A percentile compares a stretch with the other conserved stretches of the same genome.
Evolutionary conservation across 179 eudicot genomes (phyloP).

Genomic region (Beta lomatogona): DNA sequence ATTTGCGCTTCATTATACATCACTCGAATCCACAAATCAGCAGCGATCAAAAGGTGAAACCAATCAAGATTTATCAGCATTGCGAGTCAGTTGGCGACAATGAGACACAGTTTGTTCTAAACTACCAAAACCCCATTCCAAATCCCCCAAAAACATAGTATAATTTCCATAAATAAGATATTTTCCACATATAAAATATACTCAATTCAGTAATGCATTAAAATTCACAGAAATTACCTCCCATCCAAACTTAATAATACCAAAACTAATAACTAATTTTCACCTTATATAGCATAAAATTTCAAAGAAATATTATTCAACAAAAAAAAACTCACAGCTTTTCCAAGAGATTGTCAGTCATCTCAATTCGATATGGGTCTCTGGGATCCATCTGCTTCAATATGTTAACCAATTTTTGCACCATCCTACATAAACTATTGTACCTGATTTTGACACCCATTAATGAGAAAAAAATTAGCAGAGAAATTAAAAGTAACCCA

Average conservation of each 20-base stretch:
- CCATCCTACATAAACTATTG: slow-evolving; percentile 64
- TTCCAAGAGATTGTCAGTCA: slow-evolving; percentile 79
- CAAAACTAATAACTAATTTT: background rate
- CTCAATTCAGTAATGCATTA: background rate
- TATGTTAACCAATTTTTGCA: slow-evolving; percentile 75
- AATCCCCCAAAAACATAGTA: background rate
- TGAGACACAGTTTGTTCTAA: background rate
- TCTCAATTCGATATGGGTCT: slow-evolving; percentile 84
- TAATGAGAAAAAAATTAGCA: background rate
- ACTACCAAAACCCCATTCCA: too few relatives aligned
- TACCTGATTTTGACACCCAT: slow-evolving; percentile 29
- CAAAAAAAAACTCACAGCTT: slow-evolving; percentile 64
- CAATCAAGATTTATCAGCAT: background rate
- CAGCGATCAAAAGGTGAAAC: background rate
- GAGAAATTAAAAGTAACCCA: slow-evolving; percentile 16
- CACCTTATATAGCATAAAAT: background rate
- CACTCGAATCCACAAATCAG: background rate
- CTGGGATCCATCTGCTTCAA: slow-evolving; percentile 86
- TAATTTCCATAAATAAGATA: background rate
- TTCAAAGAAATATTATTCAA: background rate
- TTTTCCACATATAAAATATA: background rate
- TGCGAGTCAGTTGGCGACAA: background rate
- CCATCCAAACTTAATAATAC: background rate
- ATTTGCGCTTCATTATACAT: too few relatives aligned
- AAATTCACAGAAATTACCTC: background rate